Evolutionary conservation across 2,329 filamentous ascomycete species (phyloP), one percentile per base, ranked within the genome.

Genomic region (Fusarium nisikadoi): DNA sequence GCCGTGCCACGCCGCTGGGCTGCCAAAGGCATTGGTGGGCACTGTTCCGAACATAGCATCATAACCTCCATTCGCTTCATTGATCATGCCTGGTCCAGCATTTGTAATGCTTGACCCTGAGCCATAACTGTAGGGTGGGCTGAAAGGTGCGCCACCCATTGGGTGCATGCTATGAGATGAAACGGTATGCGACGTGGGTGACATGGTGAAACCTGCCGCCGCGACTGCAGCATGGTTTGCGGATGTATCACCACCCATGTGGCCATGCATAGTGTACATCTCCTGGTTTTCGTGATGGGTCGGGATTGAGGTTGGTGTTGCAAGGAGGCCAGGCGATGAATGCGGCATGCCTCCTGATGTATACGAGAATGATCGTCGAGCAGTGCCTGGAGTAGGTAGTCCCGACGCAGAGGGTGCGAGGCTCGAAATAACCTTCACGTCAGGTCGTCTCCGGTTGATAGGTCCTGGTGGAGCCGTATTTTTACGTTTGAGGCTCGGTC

Each of bases 21-120:
- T 87, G n/a, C 83, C 81, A 72, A 87, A 87, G 2, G 85, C 83
- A 55, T 88, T 87, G 23, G 87, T 86, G 8, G 87, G 83, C 8
- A 89, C 75, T 13, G 84, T 84, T 17, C 87, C 86, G 74, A 91
- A 91, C 87, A 91, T 90, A 16, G 88, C 86, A 68, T 90, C 88
- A 74, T 86, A 90, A 5, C 79, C 77, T n/a, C 80, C 79, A 31
- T 76, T 78, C 35, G 75, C 76, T 36, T 81, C 79, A 55, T 79
- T 76, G 47, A 80, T 78, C 45, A 77, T 71, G 16, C 71, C 67
- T 20, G 73, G 65, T 14, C 77, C 76, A 19, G 77, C 73, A 57
- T 79, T 75, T 47, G 75, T 77, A n/a, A 73, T 56, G 7, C 75
- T 77, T 29, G 78, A 77, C 23, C 76, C 79, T 20, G 79, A 78